Base-by-base conservation (phyloP, 2,329 filamentous ascomycete genomes). In the Colletotrichum costaricense region DNA sequence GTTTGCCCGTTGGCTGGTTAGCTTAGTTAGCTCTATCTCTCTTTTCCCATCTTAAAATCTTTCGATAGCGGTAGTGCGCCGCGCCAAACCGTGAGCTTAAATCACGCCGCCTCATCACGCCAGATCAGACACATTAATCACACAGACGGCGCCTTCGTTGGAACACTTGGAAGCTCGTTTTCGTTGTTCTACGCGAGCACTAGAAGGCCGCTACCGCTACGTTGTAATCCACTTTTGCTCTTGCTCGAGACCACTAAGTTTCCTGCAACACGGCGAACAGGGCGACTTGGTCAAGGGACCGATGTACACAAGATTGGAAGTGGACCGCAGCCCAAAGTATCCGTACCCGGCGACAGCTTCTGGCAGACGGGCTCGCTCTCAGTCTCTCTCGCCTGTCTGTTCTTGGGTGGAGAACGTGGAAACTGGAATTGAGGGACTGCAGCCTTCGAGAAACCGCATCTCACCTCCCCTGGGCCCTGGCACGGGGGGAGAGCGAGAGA, bases 251-350 rank as follows among this genome's bases (percentile, higher is more conserved):
- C 42, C 54, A 56, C 54, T 26, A 28, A 58, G 55, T 19, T 19
- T 64, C 59, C 33, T 70, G 52, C 62, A 60, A 70, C 55, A 70
- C 55, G 62, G 55, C 58, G 57, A 63, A 42, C 60, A 59, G 42
- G 42, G 42, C 42, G 42, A 49, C 42, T 49, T 49, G 46, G n/a
- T 66, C 67, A 42, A 58, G 52, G 52, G 38, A 24, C 56, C 49
- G 68, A 35, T 54, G 68, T 46, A 42, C 63, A 24, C 68, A 55
- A 72, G 69, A 72, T 67, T 56, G 28, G 49, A 67, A 49, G 63
- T 67, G 69, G 69, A 60, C 49, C 49, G 38, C 38, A 46, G 38
- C 52, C 52, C 64, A 28, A 16, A 30, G 42, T 52, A 52, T 58
- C 46, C 26, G 11, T 30, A 26, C 67, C 67, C 28, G 35, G 49